Base-by-base conservation (phyloP, 305 asterid genomes). In the Plantago coronopus region DNA sequence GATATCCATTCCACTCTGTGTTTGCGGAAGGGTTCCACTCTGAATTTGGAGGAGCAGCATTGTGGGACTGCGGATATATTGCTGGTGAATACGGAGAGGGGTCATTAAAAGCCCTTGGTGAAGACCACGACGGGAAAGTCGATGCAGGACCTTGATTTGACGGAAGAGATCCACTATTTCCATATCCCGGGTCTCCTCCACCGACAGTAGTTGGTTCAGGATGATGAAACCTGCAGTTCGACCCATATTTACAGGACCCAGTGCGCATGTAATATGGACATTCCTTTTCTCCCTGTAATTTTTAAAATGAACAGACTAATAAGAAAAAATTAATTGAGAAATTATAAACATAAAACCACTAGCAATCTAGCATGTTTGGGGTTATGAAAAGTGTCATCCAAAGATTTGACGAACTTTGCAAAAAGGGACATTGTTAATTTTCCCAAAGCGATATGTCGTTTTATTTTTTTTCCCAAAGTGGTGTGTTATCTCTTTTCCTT, bases 231-330 rank as follows among this genome's bases (percentile, higher is more conserved):
- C 90, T 85, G 77, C 98, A 91, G 74, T 55, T 81, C 5, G 91
- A 70, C 65, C 97, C 95, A 61, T 86, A 86, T 77, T 86, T 86
- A 88, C 98, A 89, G 71, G 96, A 83, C 40, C 96, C 98, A 73
- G 76, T 87, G 65, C 98, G 98, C 98, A 91, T 86, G 83, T 91
- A 91, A 78, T 81, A 89, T 34, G 94, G 95, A 57, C 98, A 91
- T 70, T 85, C 95, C 72, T 58, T 89, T 71, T 89, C 96, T 66
- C 84, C 95, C 97, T 91, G 83, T 59, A 31, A 53, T 55, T 61
- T 54, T 62, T 16, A 54, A 40, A 38, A 46, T 37, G 1, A 64
- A 49, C 63, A 56, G 70, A 73, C 11, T 8, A 59, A 22, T 2
- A 40, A 23, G 29, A 3, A 2, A 51, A 25, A 53, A 23, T 20